Evolutionary conservation across 1,284 basidiomycete genomes (phyloP).

Genomic region (Sporisorium scitamineum): DNA sequence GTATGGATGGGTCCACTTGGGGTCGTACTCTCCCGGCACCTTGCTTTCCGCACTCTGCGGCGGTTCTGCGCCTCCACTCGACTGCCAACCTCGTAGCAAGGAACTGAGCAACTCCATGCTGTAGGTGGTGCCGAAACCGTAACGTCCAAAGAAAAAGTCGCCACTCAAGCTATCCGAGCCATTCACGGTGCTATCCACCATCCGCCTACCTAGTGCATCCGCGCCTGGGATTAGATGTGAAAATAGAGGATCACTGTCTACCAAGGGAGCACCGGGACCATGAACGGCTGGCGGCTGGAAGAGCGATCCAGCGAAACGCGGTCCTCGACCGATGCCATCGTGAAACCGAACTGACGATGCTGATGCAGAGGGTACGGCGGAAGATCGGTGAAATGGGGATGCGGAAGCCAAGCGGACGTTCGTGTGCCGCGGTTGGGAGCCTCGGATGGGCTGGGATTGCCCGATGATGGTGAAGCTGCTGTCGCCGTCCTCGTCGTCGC

Average conservation of each 20-base stretch:
- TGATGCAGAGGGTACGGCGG: background rate
- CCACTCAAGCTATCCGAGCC: constrained; percentile 7
- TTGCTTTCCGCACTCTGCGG: constrained; percentile 29
- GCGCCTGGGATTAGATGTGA: constrained; percentile 26
- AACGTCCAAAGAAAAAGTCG: constrained; percentile 17
- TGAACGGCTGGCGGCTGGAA: constrained; percentile 28
- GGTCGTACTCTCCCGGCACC: constrained; percentile 44
- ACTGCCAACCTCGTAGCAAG: constrained; percentile 19
- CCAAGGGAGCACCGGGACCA: constrained; percentile 17
- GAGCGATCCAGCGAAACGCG: constrained; percentile 27
- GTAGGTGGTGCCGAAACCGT: constrained; percentile 24
- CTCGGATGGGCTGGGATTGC: constrained; percentile 17
- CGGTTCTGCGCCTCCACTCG: constrained; percentile 2
- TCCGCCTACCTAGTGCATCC: constrained; percentile 9
- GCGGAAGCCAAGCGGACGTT: constrained; percentile 8
- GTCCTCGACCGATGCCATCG: constrained; percentile 39
- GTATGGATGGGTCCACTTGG: constrained; percentile 54
- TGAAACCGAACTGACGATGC: constrained; percentile 27
- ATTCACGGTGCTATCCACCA: background rate
- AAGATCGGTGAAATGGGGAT: constrained; percentile 5
- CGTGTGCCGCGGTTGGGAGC: constrained; percentile 9
- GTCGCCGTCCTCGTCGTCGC: constrained; percentile 46
- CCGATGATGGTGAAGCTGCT: constrained; percentile 39
- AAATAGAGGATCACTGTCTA: constrained; percentile 20
- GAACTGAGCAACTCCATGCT: constrained; percentile 32